Evolutionary conservation across 2,329 filamentous ascomycete genomes (phyloP).

Genomic region (Talaromyces verruculosus): DNA sequence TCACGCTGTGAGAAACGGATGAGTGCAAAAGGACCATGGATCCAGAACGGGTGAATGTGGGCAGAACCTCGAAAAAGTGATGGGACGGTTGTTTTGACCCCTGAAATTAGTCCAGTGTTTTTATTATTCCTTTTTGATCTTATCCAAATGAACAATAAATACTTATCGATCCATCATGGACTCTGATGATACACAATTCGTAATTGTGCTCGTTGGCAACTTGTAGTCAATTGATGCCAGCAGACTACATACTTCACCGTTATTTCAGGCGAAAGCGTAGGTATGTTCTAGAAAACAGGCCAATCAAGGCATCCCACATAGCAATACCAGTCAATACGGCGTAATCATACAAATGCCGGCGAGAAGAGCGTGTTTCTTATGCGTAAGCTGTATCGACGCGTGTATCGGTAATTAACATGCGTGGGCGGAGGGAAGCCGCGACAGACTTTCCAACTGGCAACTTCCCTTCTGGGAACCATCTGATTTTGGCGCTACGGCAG

Average conservation of each 20-base stretch:
- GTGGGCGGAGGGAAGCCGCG: not conserved
- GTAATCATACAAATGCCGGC: not conserved
- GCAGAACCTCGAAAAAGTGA: not conserved
- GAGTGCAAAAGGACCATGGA: conserved; percentile 10
- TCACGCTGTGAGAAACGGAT: not conserved
- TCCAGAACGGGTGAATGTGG: conserved; percentile 12
- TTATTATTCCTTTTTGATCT: not conserved
- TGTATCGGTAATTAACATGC: conserved; percentile 2
- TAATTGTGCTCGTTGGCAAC: not conserved
- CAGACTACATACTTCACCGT: not conserved
- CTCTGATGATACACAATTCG: not conserved
- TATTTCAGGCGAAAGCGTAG: not conserved
- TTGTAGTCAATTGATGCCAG: not conserved
- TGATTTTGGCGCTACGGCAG: not conserved
- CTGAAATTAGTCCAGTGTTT: conserved; percentile 14
- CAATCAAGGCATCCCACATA: conserved; percentile 12
- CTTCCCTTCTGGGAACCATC: conserved; percentile 4
- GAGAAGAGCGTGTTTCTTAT: not conserved
- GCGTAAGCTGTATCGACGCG: not conserved
- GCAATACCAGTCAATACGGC: conserved; percentile 1
- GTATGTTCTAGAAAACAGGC: not conserved
- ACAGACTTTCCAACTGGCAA: not conserved
- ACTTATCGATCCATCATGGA: not conserved
- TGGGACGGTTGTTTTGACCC: conserved; percentile 11
- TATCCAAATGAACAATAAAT: not conserved